Conservation (phyloP, 306 rosid species). For the Castanopsis chinensis region DNA sequence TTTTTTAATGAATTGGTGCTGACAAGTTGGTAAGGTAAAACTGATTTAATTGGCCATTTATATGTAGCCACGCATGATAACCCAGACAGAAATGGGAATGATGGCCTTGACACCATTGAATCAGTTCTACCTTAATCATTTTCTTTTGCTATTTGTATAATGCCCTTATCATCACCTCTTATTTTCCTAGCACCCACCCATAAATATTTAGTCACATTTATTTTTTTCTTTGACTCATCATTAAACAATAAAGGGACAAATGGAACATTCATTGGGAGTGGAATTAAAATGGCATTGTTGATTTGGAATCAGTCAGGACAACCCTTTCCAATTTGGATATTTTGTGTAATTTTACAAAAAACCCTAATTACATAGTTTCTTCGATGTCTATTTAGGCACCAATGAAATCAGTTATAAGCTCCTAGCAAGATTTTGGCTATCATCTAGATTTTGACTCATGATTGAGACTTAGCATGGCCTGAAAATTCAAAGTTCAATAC, state of each 20-base stretch:
- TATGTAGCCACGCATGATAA: constrained; percentile 56
- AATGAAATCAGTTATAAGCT: constrained; percentile 55
- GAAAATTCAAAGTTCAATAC: too few species aligned
- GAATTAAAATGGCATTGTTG: not conserved
- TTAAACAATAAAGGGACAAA: not conserved
- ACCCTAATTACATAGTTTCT: constrained; percentile 11
- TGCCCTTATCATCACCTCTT: not conserved
- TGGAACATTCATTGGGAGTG: not conserved
- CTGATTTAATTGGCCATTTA: constrained; percentile 20
- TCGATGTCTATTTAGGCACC: constrained; percentile 43
- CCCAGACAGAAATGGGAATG: constrained; percentile 47
- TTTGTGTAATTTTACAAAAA: not conserved
- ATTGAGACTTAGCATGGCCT: too few species aligned
- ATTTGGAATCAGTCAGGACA: not conserved
- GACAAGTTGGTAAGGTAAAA: not conserved
- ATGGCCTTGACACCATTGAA: constrained; percentile 76
- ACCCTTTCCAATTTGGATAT: not conserved
- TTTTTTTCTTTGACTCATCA: not conserved
- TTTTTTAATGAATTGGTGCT: not conserved
- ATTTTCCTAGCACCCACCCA: not conserved
- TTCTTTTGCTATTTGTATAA: not conserved
- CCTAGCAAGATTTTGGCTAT: constrained; percentile 43
- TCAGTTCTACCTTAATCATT: constrained; percentile 25
- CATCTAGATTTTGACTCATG: too few species aligned
- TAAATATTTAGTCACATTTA: not conserved